Conservation (phyloP, 2,329 filamentous ascomycete genomes). For the Colletotrichum tofieldiae region DNA sequence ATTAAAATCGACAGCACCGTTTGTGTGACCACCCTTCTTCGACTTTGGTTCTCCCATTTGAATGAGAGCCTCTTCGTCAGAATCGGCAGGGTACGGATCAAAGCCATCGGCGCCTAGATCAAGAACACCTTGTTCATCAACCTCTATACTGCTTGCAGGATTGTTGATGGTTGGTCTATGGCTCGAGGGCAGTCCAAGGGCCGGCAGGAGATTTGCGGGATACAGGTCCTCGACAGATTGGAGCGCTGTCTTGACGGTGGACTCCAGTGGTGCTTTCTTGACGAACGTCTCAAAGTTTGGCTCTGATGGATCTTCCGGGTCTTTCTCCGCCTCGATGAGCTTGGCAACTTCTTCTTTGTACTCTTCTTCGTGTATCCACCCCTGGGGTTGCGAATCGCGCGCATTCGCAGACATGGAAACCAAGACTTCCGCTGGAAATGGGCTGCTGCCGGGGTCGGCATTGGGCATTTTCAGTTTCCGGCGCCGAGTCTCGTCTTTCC, state of each 20-base stretch:
- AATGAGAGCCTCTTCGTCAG: conserved; percentile 65
- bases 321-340: conserved; percentile 76
- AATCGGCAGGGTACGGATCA: conserved; percentile 65
- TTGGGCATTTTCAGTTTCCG: conserved; percentile 81
- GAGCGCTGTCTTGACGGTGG: conserved; percentile 80
- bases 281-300: conserved; percentile 79
- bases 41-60: conserved; percentile 46
- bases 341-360: conserved; percentile 76
- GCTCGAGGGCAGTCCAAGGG: conserved; percentile 58
- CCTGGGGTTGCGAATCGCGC: conserved; percentile 79
- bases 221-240: conserved; percentile 92
- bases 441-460: conserved; percentile 75
- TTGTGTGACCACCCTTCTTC: neutral
- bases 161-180: conserved; percentile 49
- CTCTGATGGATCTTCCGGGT: conserved; percentile 58
- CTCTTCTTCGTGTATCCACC: conserved; percentile 95
- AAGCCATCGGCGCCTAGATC: conserved; percentile 63
- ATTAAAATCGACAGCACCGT: neutral
- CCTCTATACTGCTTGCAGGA: conserved; percentile 66
- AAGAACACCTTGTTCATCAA: conserved; percentile 75
- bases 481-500: conserved; percentile 89
- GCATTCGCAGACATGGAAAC: conserved; percentile 91
- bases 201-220: conserved; percentile 73
- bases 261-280: conserved; percentile 65
- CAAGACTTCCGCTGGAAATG: conserved; percentile 85